Conservation (phyloP, 2,329 filamentous ascomycete genomes). For the Trichoderma semiorbis region DNA sequence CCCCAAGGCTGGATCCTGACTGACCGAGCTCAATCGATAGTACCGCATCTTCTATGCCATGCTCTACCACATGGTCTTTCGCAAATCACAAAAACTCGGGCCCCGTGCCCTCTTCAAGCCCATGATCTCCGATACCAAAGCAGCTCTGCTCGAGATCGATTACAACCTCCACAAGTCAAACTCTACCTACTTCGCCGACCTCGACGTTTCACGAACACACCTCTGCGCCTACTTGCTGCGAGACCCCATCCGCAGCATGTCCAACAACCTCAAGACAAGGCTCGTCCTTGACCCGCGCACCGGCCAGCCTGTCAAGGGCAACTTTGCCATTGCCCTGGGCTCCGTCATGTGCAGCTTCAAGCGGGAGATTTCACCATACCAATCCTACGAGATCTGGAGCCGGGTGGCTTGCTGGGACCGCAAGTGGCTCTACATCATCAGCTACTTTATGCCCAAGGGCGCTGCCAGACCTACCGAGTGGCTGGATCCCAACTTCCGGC, state of each 20-base stretch:
- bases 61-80: conserved; percentile 50
- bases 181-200: conserved; percentile 81
- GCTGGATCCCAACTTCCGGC: conserved; percentile 46
- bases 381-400: conserved; percentile 70
- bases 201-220: conserved; percentile 79
- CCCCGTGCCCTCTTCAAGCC: conserved; percentile 70
- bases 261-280: conserved; percentile 46
- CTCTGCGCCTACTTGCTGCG: conserved; percentile 68
- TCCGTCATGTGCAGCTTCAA: conserved; percentile 72
- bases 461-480: conserved; percentile 53
- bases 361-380: conserved; percentile 66
- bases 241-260: conserved; percentile 52
- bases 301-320: conserved; percentile 49
- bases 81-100: conserved; percentile 46
- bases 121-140: conserved; percentile 62
- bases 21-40: conserved; percentile 32
- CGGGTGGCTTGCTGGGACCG: conserved; percentile 71
- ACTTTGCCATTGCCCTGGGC: conserved; percentile 64
- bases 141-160: conserved; percentile 74
- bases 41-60: conserved; percentile 58
- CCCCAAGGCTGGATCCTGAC: background rate
- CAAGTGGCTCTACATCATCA: conserved; percentile 77
- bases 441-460: conserved; percentile 66
- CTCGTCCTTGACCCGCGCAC: conserved; percentile 50
- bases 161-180: conserved; percentile 84